Evolutionary conservation across 2,329 filamentous ascomycete genomes (phyloP), one percentile per base, ranked within the genome.

Genomic region (Fusarium nanum): DNA sequence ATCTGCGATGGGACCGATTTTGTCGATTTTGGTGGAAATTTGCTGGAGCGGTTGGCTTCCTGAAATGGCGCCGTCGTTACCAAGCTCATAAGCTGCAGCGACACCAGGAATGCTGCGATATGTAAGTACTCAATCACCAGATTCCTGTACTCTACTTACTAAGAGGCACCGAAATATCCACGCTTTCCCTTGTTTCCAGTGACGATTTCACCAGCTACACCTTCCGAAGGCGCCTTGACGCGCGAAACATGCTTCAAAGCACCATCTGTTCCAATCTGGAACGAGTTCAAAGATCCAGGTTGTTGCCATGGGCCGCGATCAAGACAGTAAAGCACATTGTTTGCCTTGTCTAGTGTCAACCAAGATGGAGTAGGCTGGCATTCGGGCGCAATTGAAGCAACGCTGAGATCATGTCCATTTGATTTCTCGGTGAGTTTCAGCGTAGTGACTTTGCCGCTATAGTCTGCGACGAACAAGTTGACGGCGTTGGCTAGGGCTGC

Each of bases 231-330:
- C 0, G 73, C 73, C 5, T 45, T 59, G 6, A 75, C 59, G 0
- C 73, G 62, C 2, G 46, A 56, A 27, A 75, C 49, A 7, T 42
- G 60, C 5, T 37, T 54, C 8, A 75, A 46, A 18, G 45, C 53
- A 16, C 73, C 73, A 3, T 54, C 23, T 2, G 55, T 20, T 1
- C 50, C 58, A 1, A 75, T 60, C 0, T 59, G 63, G 54, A 75
- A 75, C 2, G 73, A 75, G 57, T 75, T 75, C 13, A 75, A 11
- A 0, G 73, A 68, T 1, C 73, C 73, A 6, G 73, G 60, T 2
- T 56, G 52, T 4, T 59, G 23, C 12, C 18, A 52, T 1, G 6
- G 42, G 11, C 73, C 73, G 1, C 73, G 71, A 9, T 75, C 70
- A 3, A 71, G 57, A 25, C 73, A 75, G 44, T 75, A 75, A 5